Evolutionary conservation across 2,329 filamentous ascomycete genomes (phyloP).

Genomic region (Claviceps purpurea): DNA sequence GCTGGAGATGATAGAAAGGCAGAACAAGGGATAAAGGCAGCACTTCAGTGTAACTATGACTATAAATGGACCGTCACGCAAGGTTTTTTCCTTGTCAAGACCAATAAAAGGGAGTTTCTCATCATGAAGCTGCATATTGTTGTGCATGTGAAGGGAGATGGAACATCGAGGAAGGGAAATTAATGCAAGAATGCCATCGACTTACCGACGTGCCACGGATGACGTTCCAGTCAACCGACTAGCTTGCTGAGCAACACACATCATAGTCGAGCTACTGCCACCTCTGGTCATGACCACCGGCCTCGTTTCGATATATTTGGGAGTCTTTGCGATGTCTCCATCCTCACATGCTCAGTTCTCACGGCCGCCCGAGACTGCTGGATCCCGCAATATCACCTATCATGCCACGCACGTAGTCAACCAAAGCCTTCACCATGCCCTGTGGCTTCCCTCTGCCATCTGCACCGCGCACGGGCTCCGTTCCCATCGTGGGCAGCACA

Average conservation of each 20-base stretch:
- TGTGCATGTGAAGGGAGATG: neutral
- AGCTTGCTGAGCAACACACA: neutral
- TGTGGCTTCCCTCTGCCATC: slow-evolving; percentile 40
- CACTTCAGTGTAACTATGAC: slow-evolving; percentile 21
- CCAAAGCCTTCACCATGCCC: slow-evolving; percentile 53
- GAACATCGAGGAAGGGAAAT: neutral
- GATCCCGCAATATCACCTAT: slow-evolving; percentile 32
- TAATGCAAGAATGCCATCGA: neutral
- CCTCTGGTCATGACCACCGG: neutral
- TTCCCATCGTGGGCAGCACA: slow-evolving; percentile 83
- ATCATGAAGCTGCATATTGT: neutral
- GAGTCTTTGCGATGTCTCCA: neutral
- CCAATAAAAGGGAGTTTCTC: slow-evolving; percentile 4
- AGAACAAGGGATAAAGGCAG: neutral
- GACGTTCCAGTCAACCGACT: neutral
- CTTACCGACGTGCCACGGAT: neutral
- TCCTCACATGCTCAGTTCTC: neutral
- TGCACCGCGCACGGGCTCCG: slow-evolving; percentile 34
- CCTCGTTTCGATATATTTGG: neutral
- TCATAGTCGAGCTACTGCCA: neutral
- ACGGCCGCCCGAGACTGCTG: slow-evolving; percentile 11
- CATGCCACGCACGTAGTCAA: slow-evolving; percentile 41
- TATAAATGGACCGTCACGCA: slow-evolving; percentile 19
- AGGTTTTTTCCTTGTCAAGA: slow-evolving; percentile 23
- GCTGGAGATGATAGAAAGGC: neutral